These are phyloP conservation scores for Salvia hispanica DNA, from an alignment of 257 asterid species.

Conservation along the genomic window DNA sequence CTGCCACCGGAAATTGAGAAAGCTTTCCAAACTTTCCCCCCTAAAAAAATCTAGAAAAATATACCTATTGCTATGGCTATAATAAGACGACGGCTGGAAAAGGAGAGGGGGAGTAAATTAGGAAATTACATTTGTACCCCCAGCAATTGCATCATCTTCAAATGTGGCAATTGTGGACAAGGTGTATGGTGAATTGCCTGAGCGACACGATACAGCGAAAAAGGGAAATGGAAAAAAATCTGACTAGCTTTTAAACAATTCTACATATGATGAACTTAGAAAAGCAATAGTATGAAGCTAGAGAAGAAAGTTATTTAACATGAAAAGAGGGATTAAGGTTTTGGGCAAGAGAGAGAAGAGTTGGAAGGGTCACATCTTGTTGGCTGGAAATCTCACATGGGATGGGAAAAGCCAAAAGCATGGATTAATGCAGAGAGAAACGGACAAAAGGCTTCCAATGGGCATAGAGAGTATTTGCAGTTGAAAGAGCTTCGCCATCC, in stretches of 20 bases:
- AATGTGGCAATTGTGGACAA: conserved; percentile 25
- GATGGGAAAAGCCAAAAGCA: conserved; percentile 38
- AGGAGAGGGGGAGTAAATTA: neutral
- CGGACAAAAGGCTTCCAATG: conserved; percentile 25
- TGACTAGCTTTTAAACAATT: conserved; percentile 35
- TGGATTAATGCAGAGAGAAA: conserved; percentile 30
- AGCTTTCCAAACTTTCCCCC: too few relatives aligned
- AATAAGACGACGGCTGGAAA: conserved; percentile 10
- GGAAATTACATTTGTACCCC: conserved; percentile 19
- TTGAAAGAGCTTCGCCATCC: neutral
- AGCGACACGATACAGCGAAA: conserved; percentile 26
- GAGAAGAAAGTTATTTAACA: conserved; percentile 12
- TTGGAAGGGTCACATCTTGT: conserved; percentile 47
- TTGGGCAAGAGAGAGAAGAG: conserved; percentile 22
- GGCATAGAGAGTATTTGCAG: neutral
- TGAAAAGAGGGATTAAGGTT: neutral
- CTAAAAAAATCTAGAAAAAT: conserved; percentile 23
- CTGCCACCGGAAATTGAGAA: neutral
- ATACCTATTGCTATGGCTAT: neutral
- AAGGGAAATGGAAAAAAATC: conserved; percentile 21
- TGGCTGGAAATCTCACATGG: conserved; percentile 60
- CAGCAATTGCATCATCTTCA: conserved; percentile 27
- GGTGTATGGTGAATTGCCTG: conserved; percentile 39
- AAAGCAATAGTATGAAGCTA: conserved; percentile 17
- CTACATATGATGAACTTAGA: conserved; percentile 19